A percentile compares a stretch with the other conserved stretches of the same genome.
Conservation (phyloP, 768 basidiomycete species). For the Tricholoma terreum region DNA sequence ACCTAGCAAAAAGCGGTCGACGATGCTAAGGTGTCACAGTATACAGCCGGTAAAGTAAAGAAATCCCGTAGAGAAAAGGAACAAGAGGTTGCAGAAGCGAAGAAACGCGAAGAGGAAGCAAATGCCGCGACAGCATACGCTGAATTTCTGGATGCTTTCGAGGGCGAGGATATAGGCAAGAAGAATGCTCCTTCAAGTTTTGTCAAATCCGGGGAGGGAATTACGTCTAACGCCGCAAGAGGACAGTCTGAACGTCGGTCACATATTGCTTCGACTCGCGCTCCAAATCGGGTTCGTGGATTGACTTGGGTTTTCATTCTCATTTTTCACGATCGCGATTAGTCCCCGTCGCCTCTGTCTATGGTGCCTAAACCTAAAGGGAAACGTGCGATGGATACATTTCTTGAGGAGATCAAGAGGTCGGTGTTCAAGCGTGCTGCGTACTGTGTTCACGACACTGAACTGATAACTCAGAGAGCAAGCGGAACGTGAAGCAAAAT, state of each 20-base stretch:
- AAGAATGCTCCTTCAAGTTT: constrained; percentile 50
- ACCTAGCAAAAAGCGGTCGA: constrained; percentile 82
- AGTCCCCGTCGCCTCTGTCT: constrained; percentile 61
- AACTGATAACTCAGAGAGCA: constrained; percentile 67
- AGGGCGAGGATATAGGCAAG: constrained; percentile 58
- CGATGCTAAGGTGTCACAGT: constrained; percentile 82
- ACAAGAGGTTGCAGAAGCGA: constrained; percentile 87
- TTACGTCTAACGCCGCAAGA: constrained; percentile 43
- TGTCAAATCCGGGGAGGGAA: constrained; percentile 61
- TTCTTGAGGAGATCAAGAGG: constrained; percentile 96
- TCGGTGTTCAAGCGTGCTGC: constrained; percentile 23
- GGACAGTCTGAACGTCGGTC: constrained; percentile 20
- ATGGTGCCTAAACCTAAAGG: constrained; percentile 76
- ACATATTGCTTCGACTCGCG: not conserved
- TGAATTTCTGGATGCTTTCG: constrained; percentile 83
- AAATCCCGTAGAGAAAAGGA: constrained; percentile 94
- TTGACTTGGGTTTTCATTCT: not conserved
- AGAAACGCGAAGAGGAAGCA: constrained; percentile 80
- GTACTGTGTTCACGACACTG: constrained; percentile 1
- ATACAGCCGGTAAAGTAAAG: constrained; percentile 77
- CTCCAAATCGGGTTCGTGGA: constrained; percentile 13
- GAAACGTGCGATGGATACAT: constrained; percentile 93
- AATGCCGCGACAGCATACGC: constrained; percentile 75
- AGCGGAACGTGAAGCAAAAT: constrained; percentile 84
- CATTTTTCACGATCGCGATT: not conserved